Base-by-base conservation (phyloP, 202 grass and related monocot species). In the Brachypodium distachyon region DNA sequence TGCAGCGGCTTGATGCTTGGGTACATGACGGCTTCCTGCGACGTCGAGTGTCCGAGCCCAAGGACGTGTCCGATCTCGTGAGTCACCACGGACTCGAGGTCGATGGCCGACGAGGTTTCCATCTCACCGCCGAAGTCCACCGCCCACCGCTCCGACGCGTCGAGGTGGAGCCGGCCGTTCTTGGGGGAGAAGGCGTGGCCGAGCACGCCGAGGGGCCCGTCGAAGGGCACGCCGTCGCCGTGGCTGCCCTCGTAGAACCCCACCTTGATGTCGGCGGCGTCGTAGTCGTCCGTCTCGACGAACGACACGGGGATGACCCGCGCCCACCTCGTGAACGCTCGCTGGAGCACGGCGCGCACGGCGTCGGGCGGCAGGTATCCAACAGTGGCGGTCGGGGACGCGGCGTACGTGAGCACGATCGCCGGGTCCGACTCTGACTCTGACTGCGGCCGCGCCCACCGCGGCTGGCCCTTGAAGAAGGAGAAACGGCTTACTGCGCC, bases 31-130 rank as follows among this genome's bases (percentile, higher is more conserved):
- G 94, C 94, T n/a, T 80, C 74, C 22, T 62, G 84, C 44, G 88
- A 81, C 6, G 81, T 54, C 2, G 94, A 94, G 87, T 97, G 94
- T 2, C 84, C 91, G 8, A 97, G 79, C 38, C 94, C 94, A 3
- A 97, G 82, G 38, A 97, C 84, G 76, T 97, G 94, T 0, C 94
- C 94, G 1, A 97, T 97, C 87, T 97, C 94, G 75, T 97, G 94
- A 23, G 94, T 97, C 34, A 84, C 91, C 10, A 97, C 89, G 3
- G 94, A 97, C 82, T 97, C 94, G 34, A 97, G 55, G 87, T 97
- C 84, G 19, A 97, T 47, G 40, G 64, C 25, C 0, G 82, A 84
- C 1, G 81, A 61, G 17, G 31, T 43, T 8, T 71, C 82, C 10
- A 37, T 48, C 0, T 86, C 89, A 12, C 38, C 49, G 50, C 28